These are phyloP conservation scores for Poa pratensis DNA, from an alignment of 176 grass and related monocot genomes.

Conservation along the genomic window DNA sequence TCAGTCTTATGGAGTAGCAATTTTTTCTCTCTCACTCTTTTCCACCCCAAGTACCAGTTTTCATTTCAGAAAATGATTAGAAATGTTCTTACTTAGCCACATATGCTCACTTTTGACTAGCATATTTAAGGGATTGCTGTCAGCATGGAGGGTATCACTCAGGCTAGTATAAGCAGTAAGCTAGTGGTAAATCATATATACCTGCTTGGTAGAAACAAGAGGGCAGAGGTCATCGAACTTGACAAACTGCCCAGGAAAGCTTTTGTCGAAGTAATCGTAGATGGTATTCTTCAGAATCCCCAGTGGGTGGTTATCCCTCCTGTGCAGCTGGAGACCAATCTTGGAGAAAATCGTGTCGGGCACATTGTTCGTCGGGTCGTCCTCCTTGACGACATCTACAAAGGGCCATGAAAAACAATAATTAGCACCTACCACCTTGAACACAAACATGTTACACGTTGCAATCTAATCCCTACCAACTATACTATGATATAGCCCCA, in stretches of 20 bases:
- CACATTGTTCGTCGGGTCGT: conserved; percentile 86
- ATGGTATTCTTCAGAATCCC: conserved; percentile 95
- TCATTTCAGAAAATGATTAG: neutral
- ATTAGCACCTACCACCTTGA: conserved; percentile 7
- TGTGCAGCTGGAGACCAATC: conserved; percentile 87
- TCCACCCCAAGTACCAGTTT: neutral
- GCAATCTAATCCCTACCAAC: neutral
- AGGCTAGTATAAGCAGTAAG: neutral
- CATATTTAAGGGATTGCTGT: neutral
- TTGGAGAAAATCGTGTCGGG: conserved; percentile 86
- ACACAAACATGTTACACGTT: neutral
- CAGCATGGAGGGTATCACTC: neutral
- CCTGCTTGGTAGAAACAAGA: conserved; percentile 90
- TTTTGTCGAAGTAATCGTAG: conserved; percentile 80
- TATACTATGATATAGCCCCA: too few relatives aligned
- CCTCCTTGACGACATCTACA: conserved; percentile 90
- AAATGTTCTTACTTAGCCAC: neutral
- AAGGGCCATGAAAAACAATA: neutral
- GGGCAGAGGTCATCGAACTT: conserved; percentile 97
- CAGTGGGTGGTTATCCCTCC: conserved; percentile 84
- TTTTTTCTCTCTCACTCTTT: neutral
- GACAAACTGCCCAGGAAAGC: conserved; percentile 62
- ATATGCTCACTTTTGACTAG: neutral
- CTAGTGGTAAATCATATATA: conserved; percentile 48
- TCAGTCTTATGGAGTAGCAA: neutral